Conservation (phyloP, 108 stramenopile genomes). For the Fistulifera pelliculosa region DNA sequence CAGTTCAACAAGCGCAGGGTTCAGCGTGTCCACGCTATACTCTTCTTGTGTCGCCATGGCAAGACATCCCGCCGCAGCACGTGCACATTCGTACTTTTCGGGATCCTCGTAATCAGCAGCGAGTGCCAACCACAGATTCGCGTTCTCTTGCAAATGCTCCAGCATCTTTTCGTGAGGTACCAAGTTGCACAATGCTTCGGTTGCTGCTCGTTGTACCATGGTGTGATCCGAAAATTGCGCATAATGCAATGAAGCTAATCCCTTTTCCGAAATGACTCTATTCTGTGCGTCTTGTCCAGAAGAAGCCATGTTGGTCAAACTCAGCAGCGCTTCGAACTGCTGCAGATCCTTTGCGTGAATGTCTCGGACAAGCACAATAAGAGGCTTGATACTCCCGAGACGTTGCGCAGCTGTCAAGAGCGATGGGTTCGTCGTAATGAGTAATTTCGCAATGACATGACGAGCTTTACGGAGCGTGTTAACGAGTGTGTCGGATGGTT, state of each 20-base stretch:
- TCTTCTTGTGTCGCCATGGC: slow-evolving; percentile 76
- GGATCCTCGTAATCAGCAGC: slow-evolving; percentile 63
- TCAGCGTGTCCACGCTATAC: not conserved
- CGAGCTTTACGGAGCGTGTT: slow-evolving; percentile 75
- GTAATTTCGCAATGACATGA: slow-evolving; percentile 88
- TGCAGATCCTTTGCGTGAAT: slow-evolving; percentile 80
- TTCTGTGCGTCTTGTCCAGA: slow-evolving; percentile 83
- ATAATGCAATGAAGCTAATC: slow-evolving; percentile 67
- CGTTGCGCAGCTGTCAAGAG: slow-evolving; percentile 83
- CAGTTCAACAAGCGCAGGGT: slow-evolving; percentile 16
- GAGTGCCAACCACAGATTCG: slow-evolving; percentile 85
- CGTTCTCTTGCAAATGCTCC: slow-evolving; percentile 53
- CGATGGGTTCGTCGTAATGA: slow-evolving; percentile 91
- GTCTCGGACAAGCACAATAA: slow-evolving; percentile 81
- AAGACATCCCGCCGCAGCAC: slow-evolving; percentile 81
- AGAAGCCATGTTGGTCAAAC: slow-evolving; percentile 90
- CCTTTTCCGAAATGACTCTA: slow-evolving; percentile 77
- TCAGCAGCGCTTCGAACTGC: slow-evolving; percentile 91
- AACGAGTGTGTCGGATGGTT: slow-evolving; percentile 31
- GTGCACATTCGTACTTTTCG: slow-evolving; percentile 60
- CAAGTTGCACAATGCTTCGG: slow-evolving; percentile 93
- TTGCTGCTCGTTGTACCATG: slow-evolving; percentile 91
- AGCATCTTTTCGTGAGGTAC: slow-evolving; percentile 70
- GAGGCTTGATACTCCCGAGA: slow-evolving; percentile 79
- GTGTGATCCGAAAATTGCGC: slow-evolving; percentile 93